Base-by-base conservation (phyloP, 2,329 filamentous ascomycete species). In the Bipolaris zeicola region DNA sequence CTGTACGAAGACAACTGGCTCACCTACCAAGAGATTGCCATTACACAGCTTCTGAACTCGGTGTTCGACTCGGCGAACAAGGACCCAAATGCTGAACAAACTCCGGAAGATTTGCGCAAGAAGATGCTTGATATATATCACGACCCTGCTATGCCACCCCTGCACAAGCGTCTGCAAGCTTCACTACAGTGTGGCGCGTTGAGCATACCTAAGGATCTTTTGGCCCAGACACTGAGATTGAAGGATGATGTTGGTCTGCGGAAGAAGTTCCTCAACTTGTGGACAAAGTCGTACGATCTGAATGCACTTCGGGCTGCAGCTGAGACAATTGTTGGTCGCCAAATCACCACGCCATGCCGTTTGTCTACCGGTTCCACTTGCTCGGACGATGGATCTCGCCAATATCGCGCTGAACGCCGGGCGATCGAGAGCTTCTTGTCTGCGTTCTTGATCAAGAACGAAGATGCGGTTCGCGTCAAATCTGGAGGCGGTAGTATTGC, bases 1-100 rank as follows among this genome's bases (percentile, higher is more conserved):
- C 77, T 88, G 61, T 87, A 87, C 67, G 85, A 88, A 64, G 85
- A 87, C 43, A 79, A 82, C 53, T 88, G 86, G 85, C 81, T 88
- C 36, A 79, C 77, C 11, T 82, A 87, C 58, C 85, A 88, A 65
- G 86, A 88, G 66, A 76, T 83, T 20, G 82, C 84, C 36, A 81
- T 88, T 42, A 84, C 84, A 0, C 85, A 87, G 65, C 75, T 88
- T 6, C 70, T 85, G 44, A 89, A 88, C 68, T 76, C 77, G 13
- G 73, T 87, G 45, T 85, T 87, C 62, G 71, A 80, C 34, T 69
- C 77, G 4, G 71, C 75, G 0, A 61, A 45, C 38, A 64, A 59
- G 36, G 61, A 67, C 49, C 60, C 63, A 3, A 69, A 71, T 33
- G 60, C 57, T 6, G 70, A 75, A 14, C 71, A 65, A 64, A 67